These are phyloP conservation scores for Plasmodium malariae DNA, from an alignment of 169 alveolate genomes.

Conservation along the genomic window DNA sequence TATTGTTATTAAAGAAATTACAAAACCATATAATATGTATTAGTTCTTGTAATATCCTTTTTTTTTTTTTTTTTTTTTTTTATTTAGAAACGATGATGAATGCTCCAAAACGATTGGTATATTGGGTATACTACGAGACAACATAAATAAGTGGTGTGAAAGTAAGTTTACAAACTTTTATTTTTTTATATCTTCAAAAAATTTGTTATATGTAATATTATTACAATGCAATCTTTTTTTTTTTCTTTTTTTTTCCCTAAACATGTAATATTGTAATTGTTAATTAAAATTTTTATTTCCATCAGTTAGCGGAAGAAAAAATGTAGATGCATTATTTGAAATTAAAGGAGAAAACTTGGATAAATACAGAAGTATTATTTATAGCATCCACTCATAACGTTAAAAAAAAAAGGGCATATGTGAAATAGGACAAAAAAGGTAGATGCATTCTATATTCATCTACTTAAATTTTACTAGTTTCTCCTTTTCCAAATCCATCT, in stretches of 20 bases:
- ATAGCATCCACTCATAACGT: slow-evolving; percentile 50
- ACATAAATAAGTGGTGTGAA: slow-evolving; percentile 75
- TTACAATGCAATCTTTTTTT: background rate
- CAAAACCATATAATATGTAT: background rate
- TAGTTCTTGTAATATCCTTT: too few species aligned
- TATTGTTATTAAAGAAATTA: background rate
- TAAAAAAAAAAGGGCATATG: slow-evolving; percentile 17
- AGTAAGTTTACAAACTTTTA: slow-evolving; percentile 48
- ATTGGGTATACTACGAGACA: slow-evolving; percentile 66
- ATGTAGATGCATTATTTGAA: slow-evolving; percentile 74
- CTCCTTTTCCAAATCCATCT: too few species aligned
- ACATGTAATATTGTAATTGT: background rate
- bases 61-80: slow-evolving; percentile 1
- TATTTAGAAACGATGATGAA: slow-evolving; percentile 69
- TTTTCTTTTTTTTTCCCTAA: background rate
- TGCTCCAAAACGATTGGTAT: slow-evolving; percentile 74
- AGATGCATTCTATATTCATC: too few species aligned
- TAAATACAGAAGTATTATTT: slow-evolving; percentile 54
- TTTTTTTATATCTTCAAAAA: background rate
- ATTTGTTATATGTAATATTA: background rate
- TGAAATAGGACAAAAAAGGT: too few species aligned
- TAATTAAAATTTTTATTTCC: background rate
- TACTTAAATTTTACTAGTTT: too few species aligned
- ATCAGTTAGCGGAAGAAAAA: slow-evolving; percentile 68
- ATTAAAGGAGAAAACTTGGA: slow-evolving; percentile 68